phyloP scores from a whole-genome alignment of 495 filamentous ascomycete genomes.

The Xylaria intraflava region DNA sequence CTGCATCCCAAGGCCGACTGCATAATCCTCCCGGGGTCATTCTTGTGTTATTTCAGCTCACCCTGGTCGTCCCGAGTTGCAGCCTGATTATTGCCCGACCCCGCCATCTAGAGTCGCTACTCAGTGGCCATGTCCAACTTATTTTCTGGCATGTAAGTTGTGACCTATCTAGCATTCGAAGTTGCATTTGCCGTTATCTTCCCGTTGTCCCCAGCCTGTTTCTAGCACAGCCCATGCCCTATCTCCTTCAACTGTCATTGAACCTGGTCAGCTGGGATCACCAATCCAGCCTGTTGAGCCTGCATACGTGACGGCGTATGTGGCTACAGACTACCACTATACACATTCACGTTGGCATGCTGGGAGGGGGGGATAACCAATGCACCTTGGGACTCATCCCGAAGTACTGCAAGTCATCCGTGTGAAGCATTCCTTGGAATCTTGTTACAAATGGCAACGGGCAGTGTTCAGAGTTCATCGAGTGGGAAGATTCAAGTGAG shows the following conservation, averaged over 20 bases:
- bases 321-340: neutral
- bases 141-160: slow-evolving; percentile 73
- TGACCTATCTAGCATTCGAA: slow-evolving; percentile 11
- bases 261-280: neutral
- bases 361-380: neutral
- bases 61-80: neutral
- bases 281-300: neutral
- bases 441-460: neutral
- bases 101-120: slow-evolving; percentile 15
- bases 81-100: slow-evolving; percentile 16
- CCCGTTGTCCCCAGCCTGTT: neutral
- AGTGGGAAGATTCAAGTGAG: neutral
- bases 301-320: neutral
- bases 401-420: no score
- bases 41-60: slow-evolving; percentile 5
- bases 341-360: neutral
- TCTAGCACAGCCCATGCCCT: neutral
- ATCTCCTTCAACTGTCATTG: slow-evolving; percentile 11
- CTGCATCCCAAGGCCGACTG: neutral
- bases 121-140: slow-evolving; percentile 67
- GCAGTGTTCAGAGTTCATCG: neutral
- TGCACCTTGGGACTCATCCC: neutral
- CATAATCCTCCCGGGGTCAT: neutral
- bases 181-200: neutral
- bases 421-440: neutral